Percentiles rank a stretch among this genome's conserved stretches.
Evolutionary conservation across 768 basidiomycete genomes (phyloP).

Genomic region (Termitomyces sp.): DNA sequence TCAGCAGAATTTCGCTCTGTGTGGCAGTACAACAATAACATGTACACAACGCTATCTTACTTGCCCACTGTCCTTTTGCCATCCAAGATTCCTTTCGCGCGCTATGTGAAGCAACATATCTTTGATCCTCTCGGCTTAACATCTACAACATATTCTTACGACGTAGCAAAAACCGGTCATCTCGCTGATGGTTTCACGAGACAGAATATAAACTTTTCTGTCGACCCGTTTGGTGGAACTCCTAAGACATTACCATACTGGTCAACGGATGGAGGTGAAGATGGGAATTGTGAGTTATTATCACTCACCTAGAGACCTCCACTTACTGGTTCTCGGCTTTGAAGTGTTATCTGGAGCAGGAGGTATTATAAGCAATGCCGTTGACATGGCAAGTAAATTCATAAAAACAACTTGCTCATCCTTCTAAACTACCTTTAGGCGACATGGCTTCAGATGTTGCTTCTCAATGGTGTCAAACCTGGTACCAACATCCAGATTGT

Average conservation of each 20-base stretch:
- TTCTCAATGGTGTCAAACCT: slow-evolving; percentile 16
- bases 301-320: background rate
- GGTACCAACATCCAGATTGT: slow-evolving; percentile 1
- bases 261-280: slow-evolving; percentile 18
- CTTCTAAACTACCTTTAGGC: background rate
- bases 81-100: slow-evolving; percentile 21
- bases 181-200: slow-evolving; percentile 25
- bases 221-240: slow-evolving; percentile 5
- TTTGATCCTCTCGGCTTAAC: slow-evolving; percentile 24
- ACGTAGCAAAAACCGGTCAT: slow-evolving; percentile 21
- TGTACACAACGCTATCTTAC: slow-evolving; percentile 26
- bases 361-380: slow-evolving; percentile 23
- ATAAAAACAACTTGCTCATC: background rate
- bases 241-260: slow-evolving; percentile 16
- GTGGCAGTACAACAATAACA: slow-evolving; percentile 27
- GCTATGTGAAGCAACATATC: slow-evolving; percentile 29
- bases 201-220: slow-evolving; percentile 13
- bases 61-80: slow-evolving; percentile 23
- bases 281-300: slow-evolving; percentile 21
- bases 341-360: slow-evolving; percentile 26
- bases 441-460: slow-evolving; percentile 18
- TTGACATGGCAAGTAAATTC: slow-evolving; percentile 22
- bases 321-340: background rate
- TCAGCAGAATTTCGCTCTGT: slow-evolving; percentile 26
- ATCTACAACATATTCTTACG: slow-evolving; percentile 26